Percentiles rank a stretch among this genome's conserved stretches.
Evolutionary conservation across 2,329 filamentous ascomycete genomes (phyloP).

Genomic region (Hypoxylon rubiginosum): DNA sequence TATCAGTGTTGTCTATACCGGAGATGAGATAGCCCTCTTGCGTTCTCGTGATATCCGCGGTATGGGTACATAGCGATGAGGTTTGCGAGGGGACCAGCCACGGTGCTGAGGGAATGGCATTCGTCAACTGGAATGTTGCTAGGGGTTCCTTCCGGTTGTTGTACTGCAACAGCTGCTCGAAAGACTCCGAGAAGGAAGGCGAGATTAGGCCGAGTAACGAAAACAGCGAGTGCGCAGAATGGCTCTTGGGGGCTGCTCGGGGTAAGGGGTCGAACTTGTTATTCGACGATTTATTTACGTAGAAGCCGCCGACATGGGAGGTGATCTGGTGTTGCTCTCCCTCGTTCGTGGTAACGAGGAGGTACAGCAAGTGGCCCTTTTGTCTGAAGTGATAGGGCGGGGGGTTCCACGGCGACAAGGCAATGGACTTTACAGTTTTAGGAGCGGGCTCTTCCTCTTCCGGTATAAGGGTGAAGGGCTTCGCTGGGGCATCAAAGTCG

Average conservation of each 20-base stretch:
- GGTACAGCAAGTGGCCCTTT: slow-evolving; percentile 91
- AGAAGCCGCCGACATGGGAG: slow-evolving; percentile 93
- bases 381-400: slow-evolving; percentile 92
- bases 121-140: slow-evolving; percentile 94
- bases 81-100: slow-evolving; percentile 85
- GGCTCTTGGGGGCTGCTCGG: slow-evolving; percentile 80
- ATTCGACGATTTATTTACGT: slow-evolving; percentile 95
- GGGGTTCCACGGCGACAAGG: slow-evolving; percentile 95
- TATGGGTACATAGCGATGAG: slow-evolving; percentile 76
- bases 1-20: slow-evolving; percentile 94
- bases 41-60: slow-evolving; percentile 86
- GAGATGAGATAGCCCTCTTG: slow-evolving; percentile 93
- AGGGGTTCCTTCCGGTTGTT: slow-evolving; percentile 89
- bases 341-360: slow-evolving; percentile 90
- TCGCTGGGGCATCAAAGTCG: slow-evolving; percentile 78
- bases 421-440: slow-evolving; percentile 91
- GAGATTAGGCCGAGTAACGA: slow-evolving; percentile 84
- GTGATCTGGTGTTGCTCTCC: slow-evolving; percentile 96
- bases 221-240: slow-evolving; percentile 87
- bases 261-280: slow-evolving; percentile 94
- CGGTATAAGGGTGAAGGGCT: slow-evolving; percentile 79
- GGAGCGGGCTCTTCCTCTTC: slow-evolving; percentile 75
- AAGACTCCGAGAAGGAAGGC: slow-evolving; percentile 82
- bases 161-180: slow-evolving; percentile 83
- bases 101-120: slow-evolving; percentile 90